A percentile compares a stretch with the other conserved stretches of the same genome.
phyloP scores from a whole-genome alignment of 352 stramenopile species.

The Paralagenidium karlingii region DNA sequence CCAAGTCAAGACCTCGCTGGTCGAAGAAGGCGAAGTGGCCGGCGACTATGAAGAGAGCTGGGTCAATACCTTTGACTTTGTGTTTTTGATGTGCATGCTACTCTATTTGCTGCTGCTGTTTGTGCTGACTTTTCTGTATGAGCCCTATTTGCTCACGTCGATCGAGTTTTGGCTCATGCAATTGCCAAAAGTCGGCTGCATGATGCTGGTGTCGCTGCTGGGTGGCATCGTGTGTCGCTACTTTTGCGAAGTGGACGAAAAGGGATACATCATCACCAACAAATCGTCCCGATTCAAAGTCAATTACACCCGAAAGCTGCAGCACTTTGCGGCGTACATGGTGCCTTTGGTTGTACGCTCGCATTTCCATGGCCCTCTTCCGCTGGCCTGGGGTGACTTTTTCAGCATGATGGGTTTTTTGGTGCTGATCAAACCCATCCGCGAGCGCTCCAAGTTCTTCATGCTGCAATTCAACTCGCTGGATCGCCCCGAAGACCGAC shows the following conservation, averaged over 20 bases:
- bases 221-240: slow-evolving; percentile 69
- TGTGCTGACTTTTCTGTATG: slow-evolving; percentile 30
- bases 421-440: slow-evolving; percentile 71
- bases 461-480: slow-evolving; percentile 85
- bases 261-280: slow-evolving; percentile 75
- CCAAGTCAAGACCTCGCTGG: slow-evolving; percentile 22
- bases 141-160: slow-evolving; percentile 24
- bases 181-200: slow-evolving; percentile 32
- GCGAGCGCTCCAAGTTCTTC: slow-evolving; percentile 67
- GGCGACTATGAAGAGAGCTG: slow-evolving; percentile 44
- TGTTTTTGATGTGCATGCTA: slow-evolving; percentile 40
- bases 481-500: slow-evolving; percentile 69
- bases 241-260: slow-evolving; percentile 73
- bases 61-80: slow-evolving; percentile 38
- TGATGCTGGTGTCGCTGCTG: slow-evolving; percentile 54
- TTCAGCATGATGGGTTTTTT: slow-evolving; percentile 73
- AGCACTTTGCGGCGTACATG: slow-evolving; percentile 66
- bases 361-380: slow-evolving; percentile 41
- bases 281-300: slow-evolving; percentile 71
- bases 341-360: slow-evolving; percentile 67
- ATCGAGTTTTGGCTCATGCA: slow-evolving; percentile 30
- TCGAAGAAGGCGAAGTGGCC: slow-evolving; percentile 34
- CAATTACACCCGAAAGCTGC: slow-evolving; percentile 79
- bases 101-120: slow-evolving; percentile 25
- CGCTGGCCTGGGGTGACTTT: slow-evolving; percentile 71